Evolutionary conservation across 176 grass and related monocot species (phyloP), one percentile per base, ranked within the genome.

Genomic region (Hsuehochloa calcarea): DNA sequence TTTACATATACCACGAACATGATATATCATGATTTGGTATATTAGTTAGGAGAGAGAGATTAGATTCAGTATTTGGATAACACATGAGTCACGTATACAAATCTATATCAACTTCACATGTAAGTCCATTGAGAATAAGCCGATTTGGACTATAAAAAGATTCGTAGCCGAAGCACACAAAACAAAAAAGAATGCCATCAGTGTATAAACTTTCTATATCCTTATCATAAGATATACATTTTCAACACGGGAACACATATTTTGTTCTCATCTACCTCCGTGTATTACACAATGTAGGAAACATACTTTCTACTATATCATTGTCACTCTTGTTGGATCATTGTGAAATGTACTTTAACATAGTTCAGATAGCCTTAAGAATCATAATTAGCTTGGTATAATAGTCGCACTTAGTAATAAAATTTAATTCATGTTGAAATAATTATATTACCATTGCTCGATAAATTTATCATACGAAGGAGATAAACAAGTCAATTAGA

Each of bases 211-310:
- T 8, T 17, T 17, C 7, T 12, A 11, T 34, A 74, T 37, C 47
- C 1, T 8, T 19, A 1, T 13, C 0, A 2, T 8, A 0, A 0
- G 0, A 0, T 17, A 65, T 4, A 35, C 0, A 6, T 35, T 65
- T 65, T 65, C 14, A 17, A 17, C 29, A 16, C 0, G 1, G 0
- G 10, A 61, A 4, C 4, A 0, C 4, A 26, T 5, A 13, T 26
- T 59, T 60, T 60, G 9, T 60, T 60, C 4, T 12, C 1, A 25
- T 60, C 4, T 11, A 5, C 1, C n/a, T 26, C 1, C 0, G 0
- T 4, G 2, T 3, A n/a, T 9, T 23, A 58, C 8, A 58, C 8
- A n/a, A 10, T 0, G 0, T 10, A 23, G 0, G 8, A 58, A 3
- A 58, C 8, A 0, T 58, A 23, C 1, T 61, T 61, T 0, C 10